phyloP scores from a whole-genome alignment of 176 grass and related monocot genomes.

The Alopecurus myosuroides region DNA sequence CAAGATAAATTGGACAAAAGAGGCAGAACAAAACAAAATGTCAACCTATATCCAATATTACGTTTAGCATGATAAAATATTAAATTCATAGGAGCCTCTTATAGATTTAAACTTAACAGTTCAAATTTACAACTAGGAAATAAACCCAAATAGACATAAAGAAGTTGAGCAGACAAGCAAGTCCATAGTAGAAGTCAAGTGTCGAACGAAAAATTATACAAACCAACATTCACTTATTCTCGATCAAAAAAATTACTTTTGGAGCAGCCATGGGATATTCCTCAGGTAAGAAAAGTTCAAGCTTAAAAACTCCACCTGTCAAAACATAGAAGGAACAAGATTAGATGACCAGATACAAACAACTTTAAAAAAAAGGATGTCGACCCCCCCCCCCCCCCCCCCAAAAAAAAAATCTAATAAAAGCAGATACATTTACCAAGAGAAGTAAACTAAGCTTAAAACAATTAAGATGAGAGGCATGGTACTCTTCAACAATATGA shows the following conservation, averaged over 20 bases:
- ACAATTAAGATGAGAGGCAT: neutral
- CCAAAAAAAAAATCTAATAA: neutral
- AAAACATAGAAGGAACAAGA: conserved; percentile 10
- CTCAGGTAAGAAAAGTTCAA: conserved; percentile 91
- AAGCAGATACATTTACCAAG: neutral
- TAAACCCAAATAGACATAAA: neutral
- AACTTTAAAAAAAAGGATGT: neutral
- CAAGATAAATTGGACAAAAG: neutral
- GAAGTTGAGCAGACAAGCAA: neutral
- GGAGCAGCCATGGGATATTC: conserved; percentile 97
- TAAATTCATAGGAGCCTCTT: neutral
- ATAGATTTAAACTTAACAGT: neutral
- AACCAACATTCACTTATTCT: neutral
- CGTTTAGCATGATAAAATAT: neutral
- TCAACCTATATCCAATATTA: neutral
- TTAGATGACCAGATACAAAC: neutral
- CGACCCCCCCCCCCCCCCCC: no score
- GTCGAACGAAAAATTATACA: neutral
- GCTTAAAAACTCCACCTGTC: conserved; percentile 91
- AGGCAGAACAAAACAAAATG: neutral
- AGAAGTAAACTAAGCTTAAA: neutral
- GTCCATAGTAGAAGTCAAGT: neutral
- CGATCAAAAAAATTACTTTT: conserved; percentile 48
- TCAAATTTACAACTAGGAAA: neutral
- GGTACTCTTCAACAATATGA: neutral